Conservation (phyloP, 1,284 basidiomycete genomes). For the Bondarzewia mesenterica region DNA sequence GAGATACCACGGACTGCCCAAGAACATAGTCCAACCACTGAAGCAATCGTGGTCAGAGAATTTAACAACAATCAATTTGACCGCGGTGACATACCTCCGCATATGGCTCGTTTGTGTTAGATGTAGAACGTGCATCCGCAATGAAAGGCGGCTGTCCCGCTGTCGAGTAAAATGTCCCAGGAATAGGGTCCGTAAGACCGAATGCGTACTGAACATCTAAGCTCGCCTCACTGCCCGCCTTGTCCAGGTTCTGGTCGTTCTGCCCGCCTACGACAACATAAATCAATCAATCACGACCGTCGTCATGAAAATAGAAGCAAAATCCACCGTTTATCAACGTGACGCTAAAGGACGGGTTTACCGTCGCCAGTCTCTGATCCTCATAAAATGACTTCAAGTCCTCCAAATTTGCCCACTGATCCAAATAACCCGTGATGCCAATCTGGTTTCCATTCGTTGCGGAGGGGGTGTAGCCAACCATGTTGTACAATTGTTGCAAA, state of each 20-base stretch:
- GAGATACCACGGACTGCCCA: slow-evolving; percentile 32
- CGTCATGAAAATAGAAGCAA: not conserved
- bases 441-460: slow-evolving; percentile 37
- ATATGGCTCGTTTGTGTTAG: slow-evolving; percentile 5
- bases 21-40: slow-evolving; percentile 53
- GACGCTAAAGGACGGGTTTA: slow-evolving; percentile 36
- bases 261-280: slow-evolving; percentile 40
- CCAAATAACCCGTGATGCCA: slow-evolving; percentile 48
- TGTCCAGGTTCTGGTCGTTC: slow-evolving; percentile 49
- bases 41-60: too few species aligned
- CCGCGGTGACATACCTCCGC: too few species aligned
- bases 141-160: slow-evolving; percentile 50
- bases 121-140: slow-evolving; percentile 31
- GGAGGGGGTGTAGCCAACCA: slow-evolving; percentile 31
- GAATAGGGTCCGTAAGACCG: slow-evolving; percentile 44
- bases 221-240: slow-evolving; percentile 62
- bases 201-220: slow-evolving; percentile 64
- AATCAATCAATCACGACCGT: not conserved
- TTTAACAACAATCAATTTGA: too few species aligned
- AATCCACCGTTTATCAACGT: slow-evolving; percentile 22
- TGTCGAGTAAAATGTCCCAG: slow-evolving; percentile 53
- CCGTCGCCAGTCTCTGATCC: slow-evolving; percentile 23
- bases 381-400: slow-evolving; percentile 31
- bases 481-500: slow-evolving; percentile 44
- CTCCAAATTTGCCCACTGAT: slow-evolving; percentile 45